Evolutionary conservation across 371 early-diverging fungal species (phyloP), one percentile per base, ranked within the genome.

Genomic region (Lichtheimia hyalospora): DNA sequence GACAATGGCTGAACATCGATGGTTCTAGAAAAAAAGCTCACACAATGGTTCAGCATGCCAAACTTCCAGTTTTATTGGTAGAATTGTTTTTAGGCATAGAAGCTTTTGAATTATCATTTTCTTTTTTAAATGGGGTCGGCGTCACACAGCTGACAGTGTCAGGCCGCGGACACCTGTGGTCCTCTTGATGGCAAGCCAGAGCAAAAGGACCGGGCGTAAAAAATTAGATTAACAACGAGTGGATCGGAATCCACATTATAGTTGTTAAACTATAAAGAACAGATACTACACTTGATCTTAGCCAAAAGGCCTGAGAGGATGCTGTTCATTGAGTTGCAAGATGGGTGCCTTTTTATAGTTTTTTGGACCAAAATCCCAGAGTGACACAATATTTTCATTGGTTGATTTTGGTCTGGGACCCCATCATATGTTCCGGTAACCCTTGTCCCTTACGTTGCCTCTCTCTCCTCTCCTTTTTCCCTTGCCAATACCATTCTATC

Each of bases 251-350:
- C 58, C 65, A 57, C 69, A 69, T 81, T 77, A 69, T 76, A 85
- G 86, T 65, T 82, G 67, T 85, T 79, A 85, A 70, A 75, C 86
- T 85, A 76, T 75, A 79, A 81, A 84, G 84, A 85, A 85, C 86
- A 85, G 86, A 85, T 85, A 85, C 86, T 85, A 85, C 86, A 85
- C 86, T 85, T 85, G 86, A 85, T 85, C 86, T 81, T 81, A 85
- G 86, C 86, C 83, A 83, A 78, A 70, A 78, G 82, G 83, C 83
- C 78, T 78, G 84, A 85, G 83, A 84, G 82, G 78, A 79, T 74
- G 44, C 40, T n/a, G 60, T 42, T 62, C 54, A 43, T 58, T n/a
- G 67, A 67, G 67, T 66, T 60, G 18, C 57, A 66, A 57, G 66
- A 46, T 15, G 21, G 20, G 7, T 25, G 41, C 54, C 8, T 50